Conservation (phyloP, 441 rosid genomes). For the Monsonia emarginata region DNA sequence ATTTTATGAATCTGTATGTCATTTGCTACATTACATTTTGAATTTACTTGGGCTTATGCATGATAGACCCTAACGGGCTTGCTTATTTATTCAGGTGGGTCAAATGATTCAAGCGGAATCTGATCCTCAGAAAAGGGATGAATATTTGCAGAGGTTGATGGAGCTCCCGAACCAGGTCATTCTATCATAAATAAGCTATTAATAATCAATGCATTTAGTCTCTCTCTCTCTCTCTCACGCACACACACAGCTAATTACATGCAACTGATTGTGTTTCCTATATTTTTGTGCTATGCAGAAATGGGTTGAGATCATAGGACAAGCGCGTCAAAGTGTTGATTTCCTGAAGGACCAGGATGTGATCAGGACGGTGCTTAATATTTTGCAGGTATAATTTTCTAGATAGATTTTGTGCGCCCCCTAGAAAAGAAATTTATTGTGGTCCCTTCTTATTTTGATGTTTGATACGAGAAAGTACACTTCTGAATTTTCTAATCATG, state of each 20-base stretch:
- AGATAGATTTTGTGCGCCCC: background rate
- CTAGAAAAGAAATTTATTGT: background rate
- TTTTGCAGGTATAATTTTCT: slow-evolving; percentile 58
- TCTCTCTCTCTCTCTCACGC: background rate
- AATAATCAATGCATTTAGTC: background rate
- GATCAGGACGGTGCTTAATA: slow-evolving; percentile 84
- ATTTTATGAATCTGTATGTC: slow-evolving; percentile 88
- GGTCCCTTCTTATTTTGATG: background rate
- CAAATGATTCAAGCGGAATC: slow-evolving; percentile 98
- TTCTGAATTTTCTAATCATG: background rate
- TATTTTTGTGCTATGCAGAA: slow-evolving; percentile 41
- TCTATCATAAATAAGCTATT: background rate
- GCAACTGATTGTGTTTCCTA: background rate
- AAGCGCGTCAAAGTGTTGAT: slow-evolving; percentile 98
- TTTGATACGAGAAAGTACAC: background rate
- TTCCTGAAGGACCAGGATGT: slow-evolving; percentile 86
- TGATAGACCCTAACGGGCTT: background rate
- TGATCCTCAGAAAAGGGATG: slow-evolving; percentile 95
- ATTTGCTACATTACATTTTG: background rate
- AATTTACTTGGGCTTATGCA: background rate
- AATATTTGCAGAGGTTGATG: slow-evolving; percentile 90
- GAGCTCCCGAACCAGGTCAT: slow-evolving; percentile 87
- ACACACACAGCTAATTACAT: background rate
- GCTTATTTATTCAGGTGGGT: slow-evolving; percentile 52
- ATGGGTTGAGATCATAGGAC: slow-evolving; percentile 94